Evolutionary conservation across 371 early-diverging fungal species (phyloP).

Genomic region (Blakeslea trispora): DNA sequence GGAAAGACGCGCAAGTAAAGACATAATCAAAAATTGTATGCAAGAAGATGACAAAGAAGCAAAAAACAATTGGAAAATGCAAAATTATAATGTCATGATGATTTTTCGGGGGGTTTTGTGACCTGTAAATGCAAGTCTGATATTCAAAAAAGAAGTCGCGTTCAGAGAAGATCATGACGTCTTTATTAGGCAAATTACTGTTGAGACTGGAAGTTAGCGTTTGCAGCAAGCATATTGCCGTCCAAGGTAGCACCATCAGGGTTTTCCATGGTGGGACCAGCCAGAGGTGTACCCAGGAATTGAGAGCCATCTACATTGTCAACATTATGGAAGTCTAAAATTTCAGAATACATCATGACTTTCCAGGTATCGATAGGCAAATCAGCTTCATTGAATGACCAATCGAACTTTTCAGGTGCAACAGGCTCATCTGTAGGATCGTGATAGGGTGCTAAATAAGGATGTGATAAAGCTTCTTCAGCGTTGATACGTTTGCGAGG

Average conservation of each 20-base stretch:
- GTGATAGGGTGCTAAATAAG: conserved; percentile 90
- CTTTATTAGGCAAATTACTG: conserved; percentile 2
- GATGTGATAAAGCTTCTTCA: conserved; percentile 83
- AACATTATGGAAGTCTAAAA: conserved; percentile 68
- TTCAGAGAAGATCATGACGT: neutral
- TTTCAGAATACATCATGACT: conserved; percentile 75
- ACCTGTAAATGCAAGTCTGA: neutral
- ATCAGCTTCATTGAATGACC: conserved; percentile 94
- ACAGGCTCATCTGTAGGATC: conserved; percentile 92
- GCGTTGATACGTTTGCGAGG: conserved; percentile 91
- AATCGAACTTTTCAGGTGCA: conserved; percentile 85
- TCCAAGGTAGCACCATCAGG: conserved; percentile 20
- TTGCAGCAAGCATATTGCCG: neutral
- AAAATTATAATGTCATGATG: neutral
- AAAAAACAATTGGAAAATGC: neutral
- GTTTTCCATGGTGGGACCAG: conserved; percentile 40
- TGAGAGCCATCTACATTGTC: conserved; percentile 40
- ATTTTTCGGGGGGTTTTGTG: neutral
- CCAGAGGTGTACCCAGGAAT: conserved; percentile 43
- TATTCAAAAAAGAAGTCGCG: too few relatives aligned
- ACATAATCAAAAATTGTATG: conserved; percentile 12
- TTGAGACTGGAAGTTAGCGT: neutral
- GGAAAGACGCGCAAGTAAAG: conserved; percentile 14
- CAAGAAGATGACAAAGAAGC: neutral
- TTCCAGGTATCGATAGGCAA: conserved; percentile 89